phyloP scores from a whole-genome alignment of 129 eudicot species.

The Lactuca saligna region DNA sequence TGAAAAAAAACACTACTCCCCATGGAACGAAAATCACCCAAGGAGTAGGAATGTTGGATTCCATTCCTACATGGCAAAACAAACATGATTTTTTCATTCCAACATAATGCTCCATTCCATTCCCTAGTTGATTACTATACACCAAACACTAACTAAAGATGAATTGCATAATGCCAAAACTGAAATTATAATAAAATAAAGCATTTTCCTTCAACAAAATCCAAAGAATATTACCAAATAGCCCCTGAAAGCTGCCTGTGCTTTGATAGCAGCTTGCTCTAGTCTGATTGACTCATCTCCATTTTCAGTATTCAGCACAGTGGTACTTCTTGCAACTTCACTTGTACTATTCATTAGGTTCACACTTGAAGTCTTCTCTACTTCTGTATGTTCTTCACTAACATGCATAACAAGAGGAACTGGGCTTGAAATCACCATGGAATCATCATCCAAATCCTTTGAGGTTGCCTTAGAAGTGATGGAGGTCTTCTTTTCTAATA shows the following conservation, averaged over 20 bases:
- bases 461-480: slow-evolving; percentile 44
- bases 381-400: slow-evolving; percentile 27
- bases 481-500: slow-evolving; percentile 42
- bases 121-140: too few relatives aligned
- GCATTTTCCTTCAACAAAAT: background rate
- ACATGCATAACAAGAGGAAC: slow-evolving; percentile 36
- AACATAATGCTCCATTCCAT: too few relatives aligned
- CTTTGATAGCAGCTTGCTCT: slow-evolving; percentile 76
- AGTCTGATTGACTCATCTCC: slow-evolving; percentile 46
- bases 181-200: background rate
- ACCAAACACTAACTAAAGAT: background rate
- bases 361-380: slow-evolving; percentile 38
- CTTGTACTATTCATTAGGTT: slow-evolving; percentile 30
- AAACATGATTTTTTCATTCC: too few relatives aligned
- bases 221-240: slow-evolving; percentile 60
- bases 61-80: too few relatives aligned
- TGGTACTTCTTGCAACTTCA: slow-evolving; percentile 32
- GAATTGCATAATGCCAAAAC: background rate
- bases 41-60: too few relatives aligned
- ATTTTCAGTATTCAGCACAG: slow-evolving; percentile 28
- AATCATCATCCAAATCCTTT: slow-evolving; percentile 40
- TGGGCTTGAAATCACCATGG: slow-evolving; percentile 49
- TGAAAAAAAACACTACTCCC: background rate
- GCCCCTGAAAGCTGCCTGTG: slow-evolving; percentile 93
- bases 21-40: background rate